A percentile compares a stretch with the other conserved stretches of the same genome.
These are phyloP conservation scores for Pharnaceum exiguum DNA, from an alignment of 148 eudicot genomes.

Conservation along the genomic window DNA sequence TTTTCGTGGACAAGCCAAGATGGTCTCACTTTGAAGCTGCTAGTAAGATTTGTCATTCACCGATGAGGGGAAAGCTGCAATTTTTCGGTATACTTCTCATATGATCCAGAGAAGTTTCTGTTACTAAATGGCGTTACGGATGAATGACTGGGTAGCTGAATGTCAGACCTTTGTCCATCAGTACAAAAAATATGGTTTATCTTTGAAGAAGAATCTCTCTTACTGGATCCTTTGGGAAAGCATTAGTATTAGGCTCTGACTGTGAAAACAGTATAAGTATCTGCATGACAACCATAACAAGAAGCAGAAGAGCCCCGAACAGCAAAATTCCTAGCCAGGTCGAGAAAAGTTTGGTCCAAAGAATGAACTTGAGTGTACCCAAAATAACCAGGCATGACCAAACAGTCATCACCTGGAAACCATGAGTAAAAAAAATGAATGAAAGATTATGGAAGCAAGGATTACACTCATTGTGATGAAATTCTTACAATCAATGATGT, in stretches of 20 bases:
- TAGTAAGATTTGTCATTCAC: too few relatives aligned
- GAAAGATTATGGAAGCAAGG: too few relatives aligned
- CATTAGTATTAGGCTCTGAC: conserved; percentile 35
- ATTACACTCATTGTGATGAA: too few relatives aligned
- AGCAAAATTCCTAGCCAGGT: conserved; percentile 44
- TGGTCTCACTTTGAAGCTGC: too few relatives aligned
- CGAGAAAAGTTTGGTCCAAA: conserved; percentile 35
- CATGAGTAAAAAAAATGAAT: not conserved
- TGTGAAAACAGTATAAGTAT: conserved; percentile 52
- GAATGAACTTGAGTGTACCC: conserved; percentile 32
- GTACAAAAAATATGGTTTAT: conserved; percentile 13
- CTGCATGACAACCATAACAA: conserved; percentile 52
- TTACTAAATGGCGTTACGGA: too few relatives aligned
- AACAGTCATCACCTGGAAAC: conserved; percentile 41
- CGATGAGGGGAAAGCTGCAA: too few relatives aligned
- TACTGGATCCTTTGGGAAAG: conserved; percentile 34
- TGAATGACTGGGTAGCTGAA: not conserved
- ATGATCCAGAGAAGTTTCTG: too few relatives aligned
- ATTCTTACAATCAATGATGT: conserved; percentile 27
- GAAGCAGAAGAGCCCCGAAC: conserved; percentile 25
- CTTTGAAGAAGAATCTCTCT: conserved; percentile 38
- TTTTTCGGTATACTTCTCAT: too few relatives aligned
- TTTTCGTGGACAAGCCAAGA: too few relatives aligned
- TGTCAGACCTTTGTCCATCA: not conserved
- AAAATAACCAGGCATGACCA: conserved; percentile 48